Conservation (phyloP, 305 asterid species). For the Fraxinus albicans region DNA sequence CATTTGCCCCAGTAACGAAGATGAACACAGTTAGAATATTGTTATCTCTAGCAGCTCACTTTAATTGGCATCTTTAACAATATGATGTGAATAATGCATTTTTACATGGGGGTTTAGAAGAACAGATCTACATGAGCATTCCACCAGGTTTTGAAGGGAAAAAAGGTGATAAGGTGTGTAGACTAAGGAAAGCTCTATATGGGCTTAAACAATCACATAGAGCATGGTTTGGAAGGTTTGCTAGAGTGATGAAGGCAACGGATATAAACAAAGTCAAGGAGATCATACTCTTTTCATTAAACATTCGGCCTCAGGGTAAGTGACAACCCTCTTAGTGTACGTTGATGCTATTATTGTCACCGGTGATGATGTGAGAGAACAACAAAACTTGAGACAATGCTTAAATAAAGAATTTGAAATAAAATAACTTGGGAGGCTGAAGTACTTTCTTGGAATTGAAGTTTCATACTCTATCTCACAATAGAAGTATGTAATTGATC, state of each 20-base stretch:
- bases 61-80: too few relatives aligned
- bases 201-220: neutral
- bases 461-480: neutral
- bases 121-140: too few relatives aligned
- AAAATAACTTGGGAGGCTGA: neutral
- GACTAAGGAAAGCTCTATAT: neutral
- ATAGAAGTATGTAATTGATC: neutral
- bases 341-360: neutral
- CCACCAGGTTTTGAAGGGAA: too few relatives aligned
- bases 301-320: too few relatives aligned
- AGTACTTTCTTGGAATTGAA: neutral
- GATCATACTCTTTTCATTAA: neutral
- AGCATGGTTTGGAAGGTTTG: neutral
- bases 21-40: neutral
- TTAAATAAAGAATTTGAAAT: neutral
- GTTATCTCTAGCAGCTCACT: too few relatives aligned
- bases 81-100: too few relatives aligned
- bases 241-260: neutral
- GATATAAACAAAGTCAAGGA: neutral
- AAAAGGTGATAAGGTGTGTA: neutral
- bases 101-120: too few relatives aligned
- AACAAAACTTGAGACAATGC: neutral
- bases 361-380: neutral
- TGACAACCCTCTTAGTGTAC: neutral
- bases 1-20: neutral